A percentile compares a stretch with the other conserved stretches of the same genome.
Evolutionary conservation across 139 green algal species (phyloP).

Genomic region (Chlamydomonas sp.): DNA sequence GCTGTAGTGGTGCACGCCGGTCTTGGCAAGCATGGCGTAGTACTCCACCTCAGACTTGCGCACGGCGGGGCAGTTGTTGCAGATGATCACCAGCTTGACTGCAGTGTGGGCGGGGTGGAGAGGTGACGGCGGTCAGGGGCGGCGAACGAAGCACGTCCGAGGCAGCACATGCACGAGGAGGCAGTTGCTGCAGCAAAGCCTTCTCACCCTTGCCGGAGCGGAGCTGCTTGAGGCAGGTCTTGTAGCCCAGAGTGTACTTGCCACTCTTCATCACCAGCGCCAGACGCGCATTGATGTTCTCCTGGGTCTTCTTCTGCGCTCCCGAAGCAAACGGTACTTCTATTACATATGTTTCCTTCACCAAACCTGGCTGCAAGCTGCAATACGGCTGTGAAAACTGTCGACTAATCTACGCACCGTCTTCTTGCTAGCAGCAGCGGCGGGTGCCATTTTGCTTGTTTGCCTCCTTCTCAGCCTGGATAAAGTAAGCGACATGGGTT

Average conservation of each 20-base stretch:
- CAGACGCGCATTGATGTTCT: conserved; percentile 97
- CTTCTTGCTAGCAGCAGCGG: conserved; percentile 49
- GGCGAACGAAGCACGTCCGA: background rate
- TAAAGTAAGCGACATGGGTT: background rate
- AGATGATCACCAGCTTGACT: conserved; percentile 99
- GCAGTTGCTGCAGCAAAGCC: background rate
- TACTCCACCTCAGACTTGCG: conserved; percentile 99
- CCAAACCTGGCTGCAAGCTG: background rate
- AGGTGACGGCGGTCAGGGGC: background rate
- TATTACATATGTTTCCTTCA: background rate
- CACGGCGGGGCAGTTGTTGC: conserved; percentile 96
- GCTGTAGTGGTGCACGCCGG: conserved; percentile 97
- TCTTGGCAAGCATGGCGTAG: conserved; percentile 99
- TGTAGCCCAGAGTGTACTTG: conserved; percentile 99
- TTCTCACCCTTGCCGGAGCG: conserved; percentile 89
- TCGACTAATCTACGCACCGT: conserved; percentile 41
- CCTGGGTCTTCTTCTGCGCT: conserved; percentile 91
- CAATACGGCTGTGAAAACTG: background rate
- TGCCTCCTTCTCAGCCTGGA: conserved; percentile 55
- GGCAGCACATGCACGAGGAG: no score
- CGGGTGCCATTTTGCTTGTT: conserved; percentile 52
- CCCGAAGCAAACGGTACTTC: conserved; percentile 3
- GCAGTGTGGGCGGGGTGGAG: conserved; percentile 28
- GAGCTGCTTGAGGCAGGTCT: conserved; percentile 98
- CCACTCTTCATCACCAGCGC: conserved; percentile 99